Base-by-base conservation (phyloP, 345 rosid genomes). In the Geranium brycei region DNA sequence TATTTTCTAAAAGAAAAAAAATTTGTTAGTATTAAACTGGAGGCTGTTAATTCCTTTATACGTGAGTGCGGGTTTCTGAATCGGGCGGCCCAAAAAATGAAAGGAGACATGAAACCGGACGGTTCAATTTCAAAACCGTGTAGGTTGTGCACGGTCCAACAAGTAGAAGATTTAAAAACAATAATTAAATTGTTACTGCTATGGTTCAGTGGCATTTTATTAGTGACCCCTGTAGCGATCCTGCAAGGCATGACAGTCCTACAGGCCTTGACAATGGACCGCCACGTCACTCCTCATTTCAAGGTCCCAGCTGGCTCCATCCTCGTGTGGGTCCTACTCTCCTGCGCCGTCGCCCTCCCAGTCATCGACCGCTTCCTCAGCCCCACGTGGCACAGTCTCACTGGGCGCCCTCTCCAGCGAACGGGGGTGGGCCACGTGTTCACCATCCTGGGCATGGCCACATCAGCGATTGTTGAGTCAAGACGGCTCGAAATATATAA, bases 121-220 rank as follows among this genome's bases (percentile, higher is more conserved):
- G 75, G 68, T 17, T 63, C 78, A 5, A 38, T 67, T 11, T 58
- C 70, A 15, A 81, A 61, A 63, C 72, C 65, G 3, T 82, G 89
- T 86, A 82, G 79, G 64, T 62, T 85, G 17, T 79, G 85, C 69
- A 63, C 81, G 2, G 78, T 82, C 55, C 80, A 80, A 30, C 84
- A 85, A 73, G 91, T 83, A 38, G 95, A 83, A 68, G 83, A 85
- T 72, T 74, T 83, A 7, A 88, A 88, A 69, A 53, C 69, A 14
- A 32, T 88, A 7, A 17, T 85, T 15, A 74, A 66, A 61, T 68
- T 83, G 61, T 59, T 75, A 19, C 91, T 85, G 15, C 47, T 77
- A 4, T 77, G 76, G 72, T 65, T 80, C 57, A 19, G 72, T 13
- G 23, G 68, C 12, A 60, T 87, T 31, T 58, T 80, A 4, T 14